Evolutionary conservation across 2,329 filamentous ascomycete genomes (phyloP).

Genomic region (Botrytis deweyae): DNA sequence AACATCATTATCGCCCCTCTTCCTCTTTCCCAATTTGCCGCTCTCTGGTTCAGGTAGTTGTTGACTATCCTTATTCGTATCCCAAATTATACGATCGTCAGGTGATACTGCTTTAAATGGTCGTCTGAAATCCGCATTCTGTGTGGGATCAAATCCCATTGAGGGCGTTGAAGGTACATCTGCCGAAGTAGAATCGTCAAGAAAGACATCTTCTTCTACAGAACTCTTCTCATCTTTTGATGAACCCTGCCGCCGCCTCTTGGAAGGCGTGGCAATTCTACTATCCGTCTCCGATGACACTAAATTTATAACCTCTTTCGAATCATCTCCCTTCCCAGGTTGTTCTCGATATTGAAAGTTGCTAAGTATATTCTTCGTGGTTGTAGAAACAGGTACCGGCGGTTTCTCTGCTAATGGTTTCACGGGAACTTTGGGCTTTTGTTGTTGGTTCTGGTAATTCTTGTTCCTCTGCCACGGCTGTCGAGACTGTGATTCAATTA

Average conservation of each 20-base stretch:
- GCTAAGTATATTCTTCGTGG: conserved; percentile 60
- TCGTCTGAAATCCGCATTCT: conserved; percentile 28
- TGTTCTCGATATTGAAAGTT: conserved; percentile 52
- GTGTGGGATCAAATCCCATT: conserved; percentile 46
- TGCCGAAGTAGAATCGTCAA: background rate
- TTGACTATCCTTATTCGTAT: conserved; percentile 47
- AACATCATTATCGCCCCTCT: conserved; percentile 37
- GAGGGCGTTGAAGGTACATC: conserved; percentile 48
- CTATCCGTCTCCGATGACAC: conserved; percentile 30
- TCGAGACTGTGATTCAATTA: conserved; percentile 27
- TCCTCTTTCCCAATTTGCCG: conserved; percentile 37
- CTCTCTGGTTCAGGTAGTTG: conserved; percentile 48
- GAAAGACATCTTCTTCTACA: background rate
- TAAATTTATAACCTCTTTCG: conserved; percentile 29
- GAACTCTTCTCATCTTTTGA: conserved; percentile 8
- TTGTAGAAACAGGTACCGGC: conserved; percentile 46
- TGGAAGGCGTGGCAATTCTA: conserved; percentile 29
- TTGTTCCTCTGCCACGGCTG: conserved; percentile 38
- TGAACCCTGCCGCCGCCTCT: background rate
- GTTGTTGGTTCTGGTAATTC: conserved; percentile 31
- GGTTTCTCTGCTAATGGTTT: conserved; percentile 36
- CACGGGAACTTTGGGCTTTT: conserved; percentile 24
- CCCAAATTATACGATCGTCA: conserved; percentile 62
- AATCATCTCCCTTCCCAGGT: conserved; percentile 30
- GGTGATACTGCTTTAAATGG: conserved; percentile 54